These are phyloP conservation scores for Sclerotinia glacialis DNA, from an alignment of 2,329 filamentous ascomycete species.

Conservation along the genomic window DNA sequence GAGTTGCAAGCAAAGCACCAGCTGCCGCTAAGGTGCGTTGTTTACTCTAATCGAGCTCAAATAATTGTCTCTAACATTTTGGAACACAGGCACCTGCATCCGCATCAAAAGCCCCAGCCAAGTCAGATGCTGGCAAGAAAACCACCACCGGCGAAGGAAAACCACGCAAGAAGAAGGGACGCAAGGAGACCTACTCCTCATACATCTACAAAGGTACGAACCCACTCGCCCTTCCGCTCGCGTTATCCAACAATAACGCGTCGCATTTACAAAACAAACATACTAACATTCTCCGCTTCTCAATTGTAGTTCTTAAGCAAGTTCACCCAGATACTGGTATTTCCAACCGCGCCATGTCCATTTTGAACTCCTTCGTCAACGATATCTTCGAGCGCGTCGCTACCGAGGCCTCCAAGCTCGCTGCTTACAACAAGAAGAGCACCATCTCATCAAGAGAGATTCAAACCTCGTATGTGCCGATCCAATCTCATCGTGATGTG, in stretches of 20 bases:
- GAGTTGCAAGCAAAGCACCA: conserved; percentile 78
- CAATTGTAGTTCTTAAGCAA: conserved; percentile 86
- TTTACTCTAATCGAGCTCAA: neutral
- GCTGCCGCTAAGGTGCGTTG: conserved; percentile 61
- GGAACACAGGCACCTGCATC: conserved; percentile 13
- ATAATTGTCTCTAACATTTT: neutral
- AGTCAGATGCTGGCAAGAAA: conserved; percentile 94
- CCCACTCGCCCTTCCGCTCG: conserved; percentile 31
- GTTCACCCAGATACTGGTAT: conserved; percentile 99
- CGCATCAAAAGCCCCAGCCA: conserved; percentile 79
- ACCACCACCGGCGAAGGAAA: conserved; percentile 83
- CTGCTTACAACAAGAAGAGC: conserved; percentile 99
- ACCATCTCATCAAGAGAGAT: conserved; percentile 99
- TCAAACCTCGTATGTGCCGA: conserved; percentile 74
- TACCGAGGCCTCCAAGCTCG: conserved; percentile 97
- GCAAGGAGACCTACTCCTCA: conserved; percentile 99
- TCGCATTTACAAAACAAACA: conserved; percentile 14
- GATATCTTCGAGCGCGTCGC: conserved; percentile 99
- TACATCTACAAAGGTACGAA: conserved; percentile 99
- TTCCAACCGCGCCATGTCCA: conserved; percentile 99
- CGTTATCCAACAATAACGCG: conserved; percentile 25
- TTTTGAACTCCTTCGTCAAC: conserved; percentile 99
- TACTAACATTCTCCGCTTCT: conserved; percentile 28
- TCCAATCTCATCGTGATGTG: neutral
- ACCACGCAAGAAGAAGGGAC: conserved; percentile 99